phyloP scores from a whole-genome alignment of 2,329 filamentous ascomycete species.

The Colletotrichum siamense region DNA sequence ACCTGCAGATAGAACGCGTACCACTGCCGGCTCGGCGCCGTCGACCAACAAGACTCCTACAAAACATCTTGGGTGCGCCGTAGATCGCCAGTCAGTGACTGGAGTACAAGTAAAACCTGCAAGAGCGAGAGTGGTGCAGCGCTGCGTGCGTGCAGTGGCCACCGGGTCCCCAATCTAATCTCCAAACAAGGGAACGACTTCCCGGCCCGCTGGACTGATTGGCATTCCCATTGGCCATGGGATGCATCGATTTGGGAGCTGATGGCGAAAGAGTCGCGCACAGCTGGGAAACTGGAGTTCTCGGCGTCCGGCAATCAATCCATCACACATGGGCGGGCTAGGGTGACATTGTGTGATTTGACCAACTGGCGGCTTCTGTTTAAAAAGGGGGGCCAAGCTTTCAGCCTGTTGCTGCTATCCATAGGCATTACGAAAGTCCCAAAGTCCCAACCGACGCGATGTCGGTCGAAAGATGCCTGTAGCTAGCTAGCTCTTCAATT shows the following conservation, averaged over 20 bases:
- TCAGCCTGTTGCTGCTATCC: neutral
- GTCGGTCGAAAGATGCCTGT: neutral
- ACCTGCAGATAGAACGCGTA: neutral
- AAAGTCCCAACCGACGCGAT: neutral
- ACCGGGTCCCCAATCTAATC: neutral
- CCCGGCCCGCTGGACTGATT: neutral
- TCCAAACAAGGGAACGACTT: neutral
- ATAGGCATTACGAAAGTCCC: neutral
- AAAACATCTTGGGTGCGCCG: neutral
- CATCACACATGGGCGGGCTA: neutral
- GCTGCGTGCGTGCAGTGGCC: neutral
- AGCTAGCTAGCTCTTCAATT: neutral
- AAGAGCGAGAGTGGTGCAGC: neutral
- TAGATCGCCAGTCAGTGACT: neutral
- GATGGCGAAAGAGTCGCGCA: neutral
- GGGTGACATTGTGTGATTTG: neutral
- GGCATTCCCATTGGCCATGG: neutral
- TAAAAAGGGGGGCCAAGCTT: neutral
- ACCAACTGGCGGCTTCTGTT: neutral
- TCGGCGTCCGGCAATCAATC: conserved; percentile 9
- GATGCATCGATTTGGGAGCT: neutral
- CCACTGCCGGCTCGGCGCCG: neutral
- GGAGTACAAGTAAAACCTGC: neutral
- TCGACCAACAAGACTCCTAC: neutral
- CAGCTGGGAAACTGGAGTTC: neutral